Conservation (phyloP, 306 rosid genomes). For the Prunus salicina region DNA sequence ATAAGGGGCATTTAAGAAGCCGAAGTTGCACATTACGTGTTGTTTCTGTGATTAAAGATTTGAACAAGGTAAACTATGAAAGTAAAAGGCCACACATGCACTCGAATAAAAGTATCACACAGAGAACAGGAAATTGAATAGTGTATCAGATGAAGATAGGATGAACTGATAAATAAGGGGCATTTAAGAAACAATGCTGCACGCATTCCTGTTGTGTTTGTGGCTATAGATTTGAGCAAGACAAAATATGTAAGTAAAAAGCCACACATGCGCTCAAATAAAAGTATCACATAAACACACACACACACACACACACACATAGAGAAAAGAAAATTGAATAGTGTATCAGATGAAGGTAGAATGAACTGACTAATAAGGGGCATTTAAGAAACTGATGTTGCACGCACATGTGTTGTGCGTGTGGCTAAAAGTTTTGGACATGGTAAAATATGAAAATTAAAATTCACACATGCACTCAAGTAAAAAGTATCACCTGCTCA, state of each 20-base stretch:
- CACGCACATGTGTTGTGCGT: neutral
- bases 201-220: too few relatives aligned
- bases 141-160: too few relatives aligned
- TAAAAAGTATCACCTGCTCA: conserved; percentile 57
- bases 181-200: too few relatives aligned
- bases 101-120: conserved; percentile 24
- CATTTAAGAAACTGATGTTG: neutral
- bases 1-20: neutral
- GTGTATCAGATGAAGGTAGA: neutral
- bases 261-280: too few relatives aligned
- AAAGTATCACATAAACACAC: neutral
- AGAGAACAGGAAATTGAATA: too few relatives aligned
- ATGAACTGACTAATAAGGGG: neutral
- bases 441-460: neutral
- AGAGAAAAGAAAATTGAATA: neutral
- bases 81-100: neutral
- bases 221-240: too few relatives aligned
- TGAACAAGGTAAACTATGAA: neutral
- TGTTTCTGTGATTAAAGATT: neutral
- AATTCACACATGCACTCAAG: neutral
- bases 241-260: too few relatives aligned
- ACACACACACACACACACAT: neutral
- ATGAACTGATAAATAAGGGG: too few relatives aligned
- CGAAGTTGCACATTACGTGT: neutral
- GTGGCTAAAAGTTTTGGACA: neutral